Base-by-base conservation (phyloP, 441 rosid genomes). In the Cnidoscolus chayamansa region DNA sequence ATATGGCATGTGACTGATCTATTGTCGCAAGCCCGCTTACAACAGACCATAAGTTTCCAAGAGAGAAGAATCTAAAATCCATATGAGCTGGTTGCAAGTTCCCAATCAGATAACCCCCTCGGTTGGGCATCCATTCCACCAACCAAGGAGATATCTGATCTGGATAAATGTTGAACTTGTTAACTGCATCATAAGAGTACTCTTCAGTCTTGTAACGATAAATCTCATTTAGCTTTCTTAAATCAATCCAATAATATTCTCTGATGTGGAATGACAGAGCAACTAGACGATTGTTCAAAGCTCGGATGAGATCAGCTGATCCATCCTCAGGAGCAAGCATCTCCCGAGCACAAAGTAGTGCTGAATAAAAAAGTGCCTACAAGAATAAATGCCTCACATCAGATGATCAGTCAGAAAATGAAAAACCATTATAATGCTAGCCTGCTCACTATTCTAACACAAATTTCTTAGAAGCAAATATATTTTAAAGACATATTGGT, bases 171-270 rank as follows among this genome's bases (percentile, higher is more conserved):
- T 94, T 94, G 79, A 94, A 94, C 83, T 90, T 94, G 77, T 94
- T 94, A 56, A 93, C 91, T 0, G 97, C 98, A 66, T 90, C 96
- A 10, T 86, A 90, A 57, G 98, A 94, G 80, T 94, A 91, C 77
- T 94, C 98, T 81, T 92, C 98, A 17, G 98, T 94, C 79, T 90
- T 90, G 84, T 90, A 94, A 45, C 96, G 92, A 72, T 91, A 94
- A 68, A 94, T 92, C 86, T 92, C 98, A 76, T 92, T 94, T 76
- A 92, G 74, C 77, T 89, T 92, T 67, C 73, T 85, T 43, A 90
- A 68, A 81, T 94, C 98, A 48, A 87, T 89, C 96, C 96, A 93
- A 75, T 93, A 93, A 74, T 93, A 93, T 76, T 93, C 98, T 78
- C 97, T 84, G 68, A 93, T 87, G 73, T 93, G 98, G 80, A 93